phyloP scores from a whole-genome alignment of 768 basidiomycete genomes.

The Hygrophorus russula region DNA sequence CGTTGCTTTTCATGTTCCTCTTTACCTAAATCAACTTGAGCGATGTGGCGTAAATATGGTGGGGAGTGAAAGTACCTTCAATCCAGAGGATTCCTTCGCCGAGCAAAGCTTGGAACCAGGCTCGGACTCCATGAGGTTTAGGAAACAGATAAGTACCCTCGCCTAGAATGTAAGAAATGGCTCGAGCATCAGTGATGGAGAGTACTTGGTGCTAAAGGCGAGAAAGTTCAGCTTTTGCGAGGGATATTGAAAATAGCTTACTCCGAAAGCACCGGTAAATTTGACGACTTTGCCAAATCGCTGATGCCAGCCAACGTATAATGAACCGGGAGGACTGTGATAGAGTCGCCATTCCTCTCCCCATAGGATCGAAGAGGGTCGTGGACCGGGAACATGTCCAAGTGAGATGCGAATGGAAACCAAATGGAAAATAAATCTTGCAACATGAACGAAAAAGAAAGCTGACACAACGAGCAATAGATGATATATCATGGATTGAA shows the following conservation, averaged over 20 bases:
- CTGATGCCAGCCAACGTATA: conserved; percentile 41
- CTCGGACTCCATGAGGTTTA: conserved; percentile 50
- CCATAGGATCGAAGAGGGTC: conserved; percentile 39
- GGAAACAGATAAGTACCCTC: conserved; percentile 49
- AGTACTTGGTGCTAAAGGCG: conserved; percentile 39
- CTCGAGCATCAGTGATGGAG: conserved; percentile 42
- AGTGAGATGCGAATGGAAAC: conserved; percentile 23
- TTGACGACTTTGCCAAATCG: conserved; percentile 42
- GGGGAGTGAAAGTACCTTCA: conserved; percentile 31
- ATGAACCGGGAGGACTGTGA: conserved; percentile 36
- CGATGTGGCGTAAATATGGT: neutral
- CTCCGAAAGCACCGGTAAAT: conserved; percentile 48
- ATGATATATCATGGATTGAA: neutral
- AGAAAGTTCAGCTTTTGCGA: neutral
- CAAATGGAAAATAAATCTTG: conserved; percentile 23
- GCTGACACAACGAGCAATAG: conserved; percentile 12
- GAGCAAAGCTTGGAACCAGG: conserved; percentile 50
- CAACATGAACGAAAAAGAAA: conserved; percentile 18
- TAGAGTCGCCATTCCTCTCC: conserved; percentile 53
- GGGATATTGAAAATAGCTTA: conserved; percentile 15
- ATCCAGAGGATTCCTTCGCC: conserved; percentile 59
- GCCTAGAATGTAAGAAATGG: conserved; percentile 43
- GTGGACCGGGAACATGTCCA: conserved; percentile 41
- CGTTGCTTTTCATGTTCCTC: conserved; percentile 46
- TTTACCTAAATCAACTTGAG: conserved; percentile 27